Percentiles rank a stretch among this genome's conserved stretches.
These are phyloP conservation scores for Cyclostephanos invisitatus DNA, from an alignment of 108 stramenopile species.

Conservation along the genomic window DNA sequence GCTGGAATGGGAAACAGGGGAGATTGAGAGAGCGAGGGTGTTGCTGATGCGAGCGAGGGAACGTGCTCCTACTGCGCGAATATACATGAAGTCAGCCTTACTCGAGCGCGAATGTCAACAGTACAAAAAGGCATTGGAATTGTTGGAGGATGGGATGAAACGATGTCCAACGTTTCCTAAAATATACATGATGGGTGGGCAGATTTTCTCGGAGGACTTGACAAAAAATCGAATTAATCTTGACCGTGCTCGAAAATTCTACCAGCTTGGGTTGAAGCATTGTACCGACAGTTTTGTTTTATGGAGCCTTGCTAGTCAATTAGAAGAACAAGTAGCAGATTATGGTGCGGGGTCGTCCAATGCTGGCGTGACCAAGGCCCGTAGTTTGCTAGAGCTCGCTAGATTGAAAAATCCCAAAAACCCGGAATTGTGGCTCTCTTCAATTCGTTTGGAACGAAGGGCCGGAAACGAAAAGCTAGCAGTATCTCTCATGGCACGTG, in stretches of 20 bases:
- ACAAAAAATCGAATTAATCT: slow-evolving; percentile 58
- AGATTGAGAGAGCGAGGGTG: slow-evolving; percentile 85
- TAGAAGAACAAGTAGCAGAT: slow-evolving; percentile 76
- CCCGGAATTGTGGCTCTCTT: slow-evolving; percentile 88
- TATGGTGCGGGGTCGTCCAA: slow-evolving; percentile 43
- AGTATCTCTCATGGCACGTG: slow-evolving; percentile 91
- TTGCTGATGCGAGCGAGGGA: slow-evolving; percentile 87
- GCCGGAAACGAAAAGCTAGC: slow-evolving; percentile 82
- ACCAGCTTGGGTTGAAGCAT: slow-evolving; percentile 74
- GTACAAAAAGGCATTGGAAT: slow-evolving; percentile 51
- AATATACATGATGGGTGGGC: slow-evolving; percentile 97
- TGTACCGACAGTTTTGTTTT: slow-evolving; percentile 81
- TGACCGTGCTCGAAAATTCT: slow-evolving; percentile 76
- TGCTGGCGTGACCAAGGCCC: slow-evolving; percentile 85
- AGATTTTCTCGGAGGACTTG: slow-evolving; percentile 83
- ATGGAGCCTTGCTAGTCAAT: slow-evolving; percentile 88
- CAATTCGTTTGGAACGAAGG: slow-evolving; percentile 91
- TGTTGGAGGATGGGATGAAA: slow-evolving; percentile 82
- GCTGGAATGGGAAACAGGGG: slow-evolving; percentile 97
- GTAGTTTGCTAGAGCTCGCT: slow-evolving; percentile 93
- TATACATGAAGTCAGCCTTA: slow-evolving; percentile 95
- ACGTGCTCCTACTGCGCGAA: slow-evolving; percentile 79
- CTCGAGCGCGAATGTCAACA: slow-evolving; percentile 77
- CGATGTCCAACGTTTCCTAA: slow-evolving; percentile 81
- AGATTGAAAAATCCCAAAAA: slow-evolving; percentile 83